Conservation (phyloP, 129 eudicot genomes). For the Centrapalus pauciflorus region DNA sequence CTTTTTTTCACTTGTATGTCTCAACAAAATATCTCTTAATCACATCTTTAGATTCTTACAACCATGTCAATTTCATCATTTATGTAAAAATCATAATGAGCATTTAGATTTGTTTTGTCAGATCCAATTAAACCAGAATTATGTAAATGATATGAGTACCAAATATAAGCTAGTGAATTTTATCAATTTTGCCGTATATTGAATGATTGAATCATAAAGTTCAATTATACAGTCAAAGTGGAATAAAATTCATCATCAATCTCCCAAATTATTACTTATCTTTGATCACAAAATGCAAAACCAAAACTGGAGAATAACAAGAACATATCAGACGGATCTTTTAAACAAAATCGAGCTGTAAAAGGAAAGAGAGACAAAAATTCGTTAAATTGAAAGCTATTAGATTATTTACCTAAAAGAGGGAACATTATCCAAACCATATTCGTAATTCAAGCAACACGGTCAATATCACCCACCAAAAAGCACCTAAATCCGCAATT, state of each 20-base stretch:
- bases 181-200: neutral
- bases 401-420: conserved; percentile 13
- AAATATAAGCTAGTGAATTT: neutral
- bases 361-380: conserved; percentile 2
- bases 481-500: conserved; percentile 12
- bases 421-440: neutral
- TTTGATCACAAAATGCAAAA: conserved; percentile 2
- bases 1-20: neutral
- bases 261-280: neutral
- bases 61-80: neutral
- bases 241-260: neutral
- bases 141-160: neutral
- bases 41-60: neutral
- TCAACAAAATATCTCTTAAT: neutral
- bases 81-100: too few species aligned
- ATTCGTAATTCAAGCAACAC: conserved; percentile 8
- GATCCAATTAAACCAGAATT: neutral
- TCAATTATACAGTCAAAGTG: neutral
- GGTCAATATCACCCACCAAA: neutral
- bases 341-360: neutral
- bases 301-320: neutral
- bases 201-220: neutral
- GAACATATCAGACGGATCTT: neutral
- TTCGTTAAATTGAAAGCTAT: neutral
- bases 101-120: conserved; percentile 1